phyloP scores from a whole-genome alignment of 169 alveolate genomes.

The Cystoisospora suis region DNA sequence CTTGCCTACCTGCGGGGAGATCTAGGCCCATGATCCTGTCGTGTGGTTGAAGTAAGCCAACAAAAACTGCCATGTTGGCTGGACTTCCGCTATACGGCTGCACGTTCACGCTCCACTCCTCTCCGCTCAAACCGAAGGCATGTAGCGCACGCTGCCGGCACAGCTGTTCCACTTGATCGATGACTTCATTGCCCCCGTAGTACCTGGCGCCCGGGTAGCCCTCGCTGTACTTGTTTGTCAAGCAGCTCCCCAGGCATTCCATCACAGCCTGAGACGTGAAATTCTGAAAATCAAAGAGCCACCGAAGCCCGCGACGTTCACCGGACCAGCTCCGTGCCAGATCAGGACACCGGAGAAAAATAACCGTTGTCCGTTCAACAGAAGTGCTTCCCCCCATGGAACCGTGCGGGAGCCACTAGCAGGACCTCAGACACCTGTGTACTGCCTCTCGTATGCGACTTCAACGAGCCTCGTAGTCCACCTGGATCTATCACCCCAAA shows the following conservation, averaged over 20 bases:
- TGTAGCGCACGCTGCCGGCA: slow-evolving; percentile 93
- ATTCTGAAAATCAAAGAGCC: slow-evolving; percentile 39
- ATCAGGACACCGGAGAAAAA: not conserved
- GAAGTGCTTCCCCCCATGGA: not conserved
- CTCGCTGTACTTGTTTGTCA: slow-evolving; percentile 94
- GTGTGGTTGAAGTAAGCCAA: slow-evolving; percentile 93
- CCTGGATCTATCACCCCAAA: too few relatives aligned
- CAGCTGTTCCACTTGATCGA: slow-evolving; percentile 86
- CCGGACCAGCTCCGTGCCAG: not conserved
- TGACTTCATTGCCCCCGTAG: slow-evolving; percentile 92
- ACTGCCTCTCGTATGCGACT: too few relatives aligned
- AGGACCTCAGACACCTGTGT: not conserved
- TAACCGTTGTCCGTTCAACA: not conserved
- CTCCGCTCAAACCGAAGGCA: slow-evolving; percentile 90
- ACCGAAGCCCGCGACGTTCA: not conserved
- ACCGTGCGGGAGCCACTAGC: not conserved
- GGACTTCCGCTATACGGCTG: slow-evolving; percentile 96
- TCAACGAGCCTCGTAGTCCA: too few relatives aligned
- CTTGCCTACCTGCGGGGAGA: slow-evolving; percentile 93
- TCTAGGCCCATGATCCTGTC: slow-evolving; percentile 97
- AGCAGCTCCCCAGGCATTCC: slow-evolving; percentile 90
- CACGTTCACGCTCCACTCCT: slow-evolving; percentile 97
- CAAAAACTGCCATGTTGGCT: slow-evolving; percentile 95
- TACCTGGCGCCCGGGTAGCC: slow-evolving; percentile 95
- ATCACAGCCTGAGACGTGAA: slow-evolving; percentile 79